Evolutionary conservation across 768 basidiomycete species (phyloP), one percentile per base, ranked within the genome.

Genomic region (Kwoniella mangroviensis): DNA sequence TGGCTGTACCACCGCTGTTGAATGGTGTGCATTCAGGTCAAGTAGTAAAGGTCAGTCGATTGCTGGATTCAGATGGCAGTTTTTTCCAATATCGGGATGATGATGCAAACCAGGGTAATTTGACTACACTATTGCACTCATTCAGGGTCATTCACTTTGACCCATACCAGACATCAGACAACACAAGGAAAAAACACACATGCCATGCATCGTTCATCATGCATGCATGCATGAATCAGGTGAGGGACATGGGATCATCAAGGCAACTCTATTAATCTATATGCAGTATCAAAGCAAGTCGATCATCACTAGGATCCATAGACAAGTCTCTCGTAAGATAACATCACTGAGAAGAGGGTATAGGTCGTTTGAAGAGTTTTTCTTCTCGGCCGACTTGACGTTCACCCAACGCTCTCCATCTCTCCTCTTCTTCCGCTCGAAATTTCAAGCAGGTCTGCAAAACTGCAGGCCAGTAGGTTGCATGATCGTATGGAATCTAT

Each of bases 401-500:
- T 22, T 60, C 65, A 21, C 75, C 75, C 19, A 76, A 19, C 3
- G 67, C 63, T 24, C 67, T 28, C 71, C 74, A 81, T 9, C 63
- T 28, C 7, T 54, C 65, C 17, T 70, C 67, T 17, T 79, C 68
- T 24, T 67, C 68, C 19, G 67, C 43, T 15, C 79, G 51, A 1
- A 70, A 15, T 3, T 70, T 53, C 26, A 72, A 15, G 61, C 79
- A 79, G 1, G 68, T 63, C 22, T 75, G 52, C 11, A 77, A 45
- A 26, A 80, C 64, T 4, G 70, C 71, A 1, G 72, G 70, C 75
- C 76, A 81, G 61, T 81, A 79, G 5, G 68, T 56, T 17, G 72
- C 73, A 58, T 77, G 79, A 26, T 78, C 67, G 43, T 81, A 81
- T 17, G 73, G 74, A 4, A 77, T 13, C 79, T 81, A 58, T 19